These are phyloP conservation scores for Diaporthe sp. DNA, from an alignment of 2,329 filamentous ascomycete genomes.

Conservation along the genomic window DNA sequence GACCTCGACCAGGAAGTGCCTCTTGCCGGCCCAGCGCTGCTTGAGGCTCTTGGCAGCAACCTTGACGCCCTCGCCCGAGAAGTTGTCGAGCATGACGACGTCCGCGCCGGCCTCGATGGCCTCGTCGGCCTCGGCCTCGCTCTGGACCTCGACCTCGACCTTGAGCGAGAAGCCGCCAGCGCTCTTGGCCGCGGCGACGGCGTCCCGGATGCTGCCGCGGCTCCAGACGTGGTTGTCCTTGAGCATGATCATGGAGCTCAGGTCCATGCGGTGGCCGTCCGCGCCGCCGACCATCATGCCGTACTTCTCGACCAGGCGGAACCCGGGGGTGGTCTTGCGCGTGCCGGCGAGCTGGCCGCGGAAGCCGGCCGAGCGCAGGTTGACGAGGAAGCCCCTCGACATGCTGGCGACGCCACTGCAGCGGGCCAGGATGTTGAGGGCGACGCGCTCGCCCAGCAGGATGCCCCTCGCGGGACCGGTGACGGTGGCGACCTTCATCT, in stretches of 20 bases:
- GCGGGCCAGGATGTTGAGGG: constrained; percentile 88
- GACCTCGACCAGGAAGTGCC: constrained; percentile 87
- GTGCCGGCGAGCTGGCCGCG: constrained; percentile 90
- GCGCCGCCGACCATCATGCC: constrained; percentile 95
- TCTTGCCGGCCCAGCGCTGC: constrained; percentile 81
- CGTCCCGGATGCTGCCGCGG: constrained; percentile 86
- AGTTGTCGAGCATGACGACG: constrained; percentile 98
- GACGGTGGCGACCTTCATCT: constrained; percentile 82
- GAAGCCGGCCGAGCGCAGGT: constrained; percentile 78
- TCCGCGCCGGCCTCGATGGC: constrained; percentile 93
- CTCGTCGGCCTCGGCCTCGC: constrained; percentile 88
- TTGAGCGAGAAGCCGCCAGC: constrained; percentile 93
- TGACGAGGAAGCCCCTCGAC: constrained; percentile 67
- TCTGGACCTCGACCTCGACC: constrained; percentile 96
- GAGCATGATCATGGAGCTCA: constrained; percentile 97
- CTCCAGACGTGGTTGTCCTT: constrained; percentile 99
- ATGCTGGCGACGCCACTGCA: constrained; percentile 92
- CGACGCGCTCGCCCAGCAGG: constrained; percentile 93
- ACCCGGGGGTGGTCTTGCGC: constrained; percentile 96
- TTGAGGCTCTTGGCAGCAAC: constrained; percentile 82
- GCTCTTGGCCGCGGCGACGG: constrained; percentile 85
- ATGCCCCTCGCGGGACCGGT: constrained; percentile 83
- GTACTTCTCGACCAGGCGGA: constrained; percentile 97
- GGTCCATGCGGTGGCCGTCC: constrained; percentile 91
- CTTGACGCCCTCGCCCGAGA: constrained; percentile 83